Evolutionary conservation across 2,329 filamentous ascomycete species (phyloP), one percentile per base, ranked within the genome.

Genomic region (Elsinoe arachidis): DNA sequence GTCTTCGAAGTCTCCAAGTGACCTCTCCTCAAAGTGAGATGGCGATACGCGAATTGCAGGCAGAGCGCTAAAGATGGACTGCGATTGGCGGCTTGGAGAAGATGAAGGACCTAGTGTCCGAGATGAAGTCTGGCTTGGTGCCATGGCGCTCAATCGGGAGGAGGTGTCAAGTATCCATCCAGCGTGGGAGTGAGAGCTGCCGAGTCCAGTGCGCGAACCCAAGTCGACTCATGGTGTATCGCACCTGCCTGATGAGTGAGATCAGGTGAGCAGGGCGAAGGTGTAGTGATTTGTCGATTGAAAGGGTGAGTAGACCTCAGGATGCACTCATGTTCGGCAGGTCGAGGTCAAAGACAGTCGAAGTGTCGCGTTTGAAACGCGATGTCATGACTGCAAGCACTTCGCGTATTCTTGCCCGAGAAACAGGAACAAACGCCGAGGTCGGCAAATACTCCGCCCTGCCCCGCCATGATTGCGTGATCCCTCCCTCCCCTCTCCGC

Each of bases 11-110:
- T 78, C 70, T 52, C 84, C 80, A 9, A 88, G 74, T 61, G 86
- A 80, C 5, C 84, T 78, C 1, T 80, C 71, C 1, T 78, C 73
- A 26, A 96, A 76, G 66, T 90, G 87, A 3, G 85, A 83, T 1
- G 84, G 74, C 0, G 96, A 78, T 12, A 97, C 76, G 63, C 84
- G 93, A 21, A 93, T 84, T 3, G 81, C 76, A 10, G 88, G 88
- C 23, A 79, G 67, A 23, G 60, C 61, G 55, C 70, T 73, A 1
- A 80, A 67, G 64, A 75, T 30, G 26, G 35, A 52, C 30, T n/a
- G 4, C 4, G 2, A 49, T 2, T 21, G 4, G 2, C 15, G 38
- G 7, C 3, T 17, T 34, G 53, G 37, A 15, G 19, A 43, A 38
- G 26, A 10, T 15, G 23, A 9, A 21, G 14, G 23, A 21, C 6